These are phyloP conservation scores for Pestalotiopsis fici DNA, from an alignment of 2,329 filamentous ascomycete species.

Conservation along the genomic window DNA sequence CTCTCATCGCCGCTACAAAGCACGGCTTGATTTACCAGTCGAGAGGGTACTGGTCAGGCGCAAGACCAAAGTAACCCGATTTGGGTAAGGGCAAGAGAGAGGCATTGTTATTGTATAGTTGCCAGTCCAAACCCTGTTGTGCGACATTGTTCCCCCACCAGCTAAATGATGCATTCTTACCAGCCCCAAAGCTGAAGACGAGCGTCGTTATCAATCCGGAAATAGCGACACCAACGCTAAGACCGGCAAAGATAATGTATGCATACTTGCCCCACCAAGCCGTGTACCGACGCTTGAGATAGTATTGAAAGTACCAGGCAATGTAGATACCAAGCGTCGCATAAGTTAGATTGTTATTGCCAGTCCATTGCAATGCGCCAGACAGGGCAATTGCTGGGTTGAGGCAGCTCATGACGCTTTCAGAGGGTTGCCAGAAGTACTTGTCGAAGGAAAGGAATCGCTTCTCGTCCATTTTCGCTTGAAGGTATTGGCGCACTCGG, in stretches of 20 bases:
- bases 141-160: constrained; percentile 10
- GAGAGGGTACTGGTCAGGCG: constrained; percentile 9
- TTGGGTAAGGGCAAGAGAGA: constrained; percentile 8
- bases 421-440: constrained; percentile 22
- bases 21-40: neutral
- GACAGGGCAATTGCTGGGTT: constrained; percentile 24
- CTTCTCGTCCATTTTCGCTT: constrained; percentile 15
- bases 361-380: constrained; percentile 29
- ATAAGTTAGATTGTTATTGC: constrained; percentile 29
- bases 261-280: constrained; percentile 24
- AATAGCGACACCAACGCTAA: constrained; percentile 19
- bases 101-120: constrained; percentile 15
- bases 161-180: constrained; percentile 9
- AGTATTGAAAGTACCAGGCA: constrained; percentile 27
- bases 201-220: constrained; percentile 11
- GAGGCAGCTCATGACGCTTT: constrained; percentile 13
- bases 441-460: constrained; percentile 19
- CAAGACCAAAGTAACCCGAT: constrained; percentile 10
- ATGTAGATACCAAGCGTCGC: constrained; percentile 29
- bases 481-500: constrained; percentile 13
- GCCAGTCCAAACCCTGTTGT: constrained; percentile 9
- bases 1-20: too few relatives aligned
- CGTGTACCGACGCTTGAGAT: constrained; percentile 23
- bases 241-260: constrained; percentile 25
- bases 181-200: constrained; percentile 20